Base-by-base conservation (phyloP, 2,329 filamentous ascomycete species). In the Cytospora schulzeri region DNA sequence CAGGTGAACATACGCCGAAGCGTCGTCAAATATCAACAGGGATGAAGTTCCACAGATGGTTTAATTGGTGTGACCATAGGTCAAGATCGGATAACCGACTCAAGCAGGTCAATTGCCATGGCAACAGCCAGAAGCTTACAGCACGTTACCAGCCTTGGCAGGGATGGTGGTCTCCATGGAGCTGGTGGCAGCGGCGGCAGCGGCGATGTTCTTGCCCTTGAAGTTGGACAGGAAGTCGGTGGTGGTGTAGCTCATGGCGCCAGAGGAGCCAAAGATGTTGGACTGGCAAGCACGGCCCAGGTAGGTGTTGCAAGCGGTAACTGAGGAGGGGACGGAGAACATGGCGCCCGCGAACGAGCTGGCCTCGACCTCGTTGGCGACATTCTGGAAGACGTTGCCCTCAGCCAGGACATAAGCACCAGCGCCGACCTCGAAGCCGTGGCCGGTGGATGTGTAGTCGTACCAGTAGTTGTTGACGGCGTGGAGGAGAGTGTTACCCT, bases 381-480 rank as follows among this genome's bases (percentile, higher is more conserved):
- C 79, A 70, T 84, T 82, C 74, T 85, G 80, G 78, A 86, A 87
- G 60, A 83, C 74, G 70, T 85, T 86, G 54, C 85, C 85, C 75
- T 87, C 85, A 2, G 80, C 80, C 29, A 87, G 76, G 57, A 85
- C 79, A 68, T 76, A 77, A 62, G 70, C 76, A 41, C 78, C 79
- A 5, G 71, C 55, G 61, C 77, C 76, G 60, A 80, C 74, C 74
- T 86, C 85, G 72, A 88, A 87, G 22, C 83, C 81, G 75, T 88
- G 85, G 61, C 81, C 81, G 31, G 74, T 72, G 9, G 22, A 38
- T 4, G 28, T 53, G 74, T 81, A 82, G 70, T 81, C 78, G 72
- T 84, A 79, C 77, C 79, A 87, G 80, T 83, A 86, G 80, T 87
- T 88, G 82, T 87, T 87, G 73, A 86, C 82, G 53, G 82, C 83